These are phyloP conservation scores for Boletus coccyginus DNA, from an alignment of 768 basidiomycete species.

Conservation along the genomic window DNA sequence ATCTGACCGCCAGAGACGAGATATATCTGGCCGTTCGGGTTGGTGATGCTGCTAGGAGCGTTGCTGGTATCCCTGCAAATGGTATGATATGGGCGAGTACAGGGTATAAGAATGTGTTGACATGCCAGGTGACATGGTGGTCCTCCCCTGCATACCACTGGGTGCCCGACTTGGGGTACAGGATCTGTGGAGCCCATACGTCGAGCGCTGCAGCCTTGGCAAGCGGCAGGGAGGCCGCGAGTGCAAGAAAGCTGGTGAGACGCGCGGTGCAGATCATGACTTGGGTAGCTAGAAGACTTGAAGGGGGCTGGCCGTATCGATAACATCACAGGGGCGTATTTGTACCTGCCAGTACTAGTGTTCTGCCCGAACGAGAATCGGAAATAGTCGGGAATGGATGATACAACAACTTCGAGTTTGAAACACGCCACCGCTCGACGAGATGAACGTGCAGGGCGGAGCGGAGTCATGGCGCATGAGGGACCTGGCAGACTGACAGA, in stretches of 20 bases:
- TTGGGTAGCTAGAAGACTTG: not conserved
- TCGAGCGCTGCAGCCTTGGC: conserved; percentile 10
- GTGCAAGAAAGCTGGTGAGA: conserved; percentile 8
- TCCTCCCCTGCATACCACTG: not conserved
- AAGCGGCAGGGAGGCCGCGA: conserved; percentile 11
- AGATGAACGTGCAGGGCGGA: not conserved
- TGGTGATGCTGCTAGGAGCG: conserved; percentile 33
- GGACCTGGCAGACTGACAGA: too few relatives aligned
- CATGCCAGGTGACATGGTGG: conserved; percentile 28
- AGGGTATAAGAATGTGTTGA: not conserved
- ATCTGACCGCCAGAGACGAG: conserved; percentile 24
- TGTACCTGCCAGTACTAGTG: not conserved
- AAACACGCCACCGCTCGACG: not conserved
- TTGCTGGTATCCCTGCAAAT: conserved; percentile 29
- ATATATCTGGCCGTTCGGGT: conserved; percentile 26
- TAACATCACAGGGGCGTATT: not conserved
- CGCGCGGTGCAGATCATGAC: not conserved
- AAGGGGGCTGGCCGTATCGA: not conserved
- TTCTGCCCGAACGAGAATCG: too few relatives aligned
- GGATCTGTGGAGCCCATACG: conserved; percentile 29
- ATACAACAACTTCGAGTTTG: not conserved
- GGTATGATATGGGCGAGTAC: not conserved
- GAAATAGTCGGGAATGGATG: too few relatives aligned
- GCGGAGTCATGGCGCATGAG: not conserved
- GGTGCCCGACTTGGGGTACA: conserved; percentile 10